Evolutionary conservation across 352 stramenopile genomes (phyloP).

Genomic region (Aphanomyces stellatus): DNA sequence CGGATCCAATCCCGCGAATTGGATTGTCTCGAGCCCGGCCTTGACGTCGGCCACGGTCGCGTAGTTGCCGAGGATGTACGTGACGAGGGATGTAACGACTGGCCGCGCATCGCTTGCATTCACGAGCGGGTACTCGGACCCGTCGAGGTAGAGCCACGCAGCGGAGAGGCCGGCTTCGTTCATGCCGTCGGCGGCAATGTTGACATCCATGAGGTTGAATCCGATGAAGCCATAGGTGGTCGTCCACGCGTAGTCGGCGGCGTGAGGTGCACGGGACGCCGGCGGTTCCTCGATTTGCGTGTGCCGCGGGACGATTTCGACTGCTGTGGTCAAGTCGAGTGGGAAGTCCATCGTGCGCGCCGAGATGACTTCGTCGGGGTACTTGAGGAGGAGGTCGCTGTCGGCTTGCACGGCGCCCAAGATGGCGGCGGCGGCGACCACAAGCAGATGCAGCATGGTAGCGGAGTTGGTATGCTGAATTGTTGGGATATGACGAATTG

Average conservation of each 20-base stretch:
- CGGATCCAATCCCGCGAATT: constrained; percentile 2
- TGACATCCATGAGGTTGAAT: constrained; percentile 12
- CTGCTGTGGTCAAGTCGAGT: constrained; percentile 30
- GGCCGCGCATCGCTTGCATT: neutral
- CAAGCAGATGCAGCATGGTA: no score
- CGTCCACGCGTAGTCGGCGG: constrained; percentile 1
- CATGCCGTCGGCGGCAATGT: constrained; percentile 5
- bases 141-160: constrained; percentile 9
- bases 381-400: constrained; percentile 55
- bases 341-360: constrained; percentile 51
- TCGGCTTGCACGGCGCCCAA: constrained; percentile 23
- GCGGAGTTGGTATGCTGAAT: no score
- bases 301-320: constrained; percentile 38
- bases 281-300: constrained; percentile 39
- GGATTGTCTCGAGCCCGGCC: neutral
- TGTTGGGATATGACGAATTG: no score
- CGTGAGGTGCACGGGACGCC: constrained; percentile 21
- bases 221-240: constrained; percentile 12
- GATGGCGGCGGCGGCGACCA: no score
- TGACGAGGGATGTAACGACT: constrained; percentile 8
- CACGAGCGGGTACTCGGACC: constrained; percentile 2
- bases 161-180: constrained; percentile 15
- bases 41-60: neutral
- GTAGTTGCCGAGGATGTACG: constrained; percentile 18
- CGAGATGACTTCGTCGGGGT: constrained; percentile 27